These are phyloP conservation scores for Crucibulum laeve DNA, from an alignment of 768 basidiomycete genomes.

Conservation along the genomic window DNA sequence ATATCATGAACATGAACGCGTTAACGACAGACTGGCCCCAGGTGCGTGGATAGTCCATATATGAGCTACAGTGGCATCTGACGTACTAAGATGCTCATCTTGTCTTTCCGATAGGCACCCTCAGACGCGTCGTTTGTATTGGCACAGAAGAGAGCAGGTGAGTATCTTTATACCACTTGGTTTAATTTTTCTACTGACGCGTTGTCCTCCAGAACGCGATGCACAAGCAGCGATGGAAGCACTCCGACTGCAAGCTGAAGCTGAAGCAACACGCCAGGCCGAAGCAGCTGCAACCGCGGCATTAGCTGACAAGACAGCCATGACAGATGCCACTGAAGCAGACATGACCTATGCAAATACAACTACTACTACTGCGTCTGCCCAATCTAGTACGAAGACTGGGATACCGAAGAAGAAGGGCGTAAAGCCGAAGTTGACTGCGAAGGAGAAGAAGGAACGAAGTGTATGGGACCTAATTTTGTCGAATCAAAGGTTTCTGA, in stretches of 20 bases:
- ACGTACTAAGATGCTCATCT: neutral
- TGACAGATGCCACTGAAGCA: slow-evolving; percentile 34
- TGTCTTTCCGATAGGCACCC: slow-evolving; percentile 43
- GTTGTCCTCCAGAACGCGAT: slow-evolving; percentile 45
- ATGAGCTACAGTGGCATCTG: slow-evolving; percentile 7
- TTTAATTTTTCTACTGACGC: neutral
- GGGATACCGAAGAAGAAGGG: slow-evolving; percentile 48
- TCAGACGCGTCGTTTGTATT: slow-evolving; percentile 54
- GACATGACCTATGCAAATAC: slow-evolving; percentile 39
- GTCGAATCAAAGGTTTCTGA: neutral
- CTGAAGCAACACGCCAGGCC: slow-evolving; percentile 27
- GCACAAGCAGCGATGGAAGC: slow-evolving; percentile 54
- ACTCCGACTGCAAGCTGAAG: slow-evolving; percentile 32
- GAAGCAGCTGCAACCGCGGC: slow-evolving; percentile 23
- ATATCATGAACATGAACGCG: slow-evolving; percentile 92
- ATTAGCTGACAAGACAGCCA: slow-evolving; percentile 33
- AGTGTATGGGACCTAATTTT: slow-evolving; percentile 37
- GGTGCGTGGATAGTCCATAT: slow-evolving; percentile 41
- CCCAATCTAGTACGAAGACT: slow-evolving; percentile 25
- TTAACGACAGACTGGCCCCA: slow-evolving; percentile 93
- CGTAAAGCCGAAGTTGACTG: slow-evolving; percentile 62
- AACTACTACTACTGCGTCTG: slow-evolving; percentile 28
- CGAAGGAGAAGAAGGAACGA: slow-evolving; percentile 83
- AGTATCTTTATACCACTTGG: slow-evolving; percentile 6
- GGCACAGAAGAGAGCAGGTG: slow-evolving; percentile 60